phyloP scores from a whole-genome alignment of 2,329 filamentous ascomycete genomes.

The Aspergillus nomiae region DNA sequence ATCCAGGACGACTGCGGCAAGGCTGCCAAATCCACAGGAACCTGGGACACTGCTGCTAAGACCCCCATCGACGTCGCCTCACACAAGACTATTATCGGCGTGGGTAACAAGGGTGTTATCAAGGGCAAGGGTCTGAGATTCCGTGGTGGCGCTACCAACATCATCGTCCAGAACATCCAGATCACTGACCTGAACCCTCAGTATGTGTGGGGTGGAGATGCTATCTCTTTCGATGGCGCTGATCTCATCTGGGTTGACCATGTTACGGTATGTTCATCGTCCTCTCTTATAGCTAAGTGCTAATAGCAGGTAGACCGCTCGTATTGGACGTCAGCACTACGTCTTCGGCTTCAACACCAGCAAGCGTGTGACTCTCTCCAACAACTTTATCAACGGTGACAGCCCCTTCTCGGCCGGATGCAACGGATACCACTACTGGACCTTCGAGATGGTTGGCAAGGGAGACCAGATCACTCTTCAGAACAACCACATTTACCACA shows the following conservation, averaged over 20 bases:
- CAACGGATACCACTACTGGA: conserved; percentile 57
- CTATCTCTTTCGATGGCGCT: conserved; percentile 51
- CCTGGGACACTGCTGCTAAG: conserved; percentile 52
- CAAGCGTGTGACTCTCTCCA: conserved; percentile 61
- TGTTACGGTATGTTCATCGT: conserved; percentile 31
- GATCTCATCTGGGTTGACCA: conserved; percentile 50
- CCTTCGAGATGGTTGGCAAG: conserved; percentile 49
- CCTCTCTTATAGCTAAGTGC: background rate
- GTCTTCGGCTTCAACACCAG: conserved; percentile 58
- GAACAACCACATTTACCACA: conserved; percentile 63
- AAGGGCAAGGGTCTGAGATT: conserved; percentile 57
- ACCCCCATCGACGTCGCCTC: conserved; percentile 53
- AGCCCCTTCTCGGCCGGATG: conserved; percentile 59
- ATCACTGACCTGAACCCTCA: conserved; percentile 55
- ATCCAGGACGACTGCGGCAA: conserved; percentile 58
- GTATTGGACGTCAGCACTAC: conserved; percentile 62
- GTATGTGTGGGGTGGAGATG: conserved; percentile 61
- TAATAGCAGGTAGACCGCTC: conserved; percentile 44
- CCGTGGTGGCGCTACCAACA: conserved; percentile 47
- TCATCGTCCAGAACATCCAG: conserved; percentile 61
- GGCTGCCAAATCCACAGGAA: conserved; percentile 48
- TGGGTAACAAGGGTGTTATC: conserved; percentile 55
- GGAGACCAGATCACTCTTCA: conserved; percentile 59
- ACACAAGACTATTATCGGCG: conserved; percentile 59
- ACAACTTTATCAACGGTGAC: conserved; percentile 60